Evolutionary conservation across 345 rosid genomes (phyloP).

Genomic region (Populus pruinosa): DNA sequence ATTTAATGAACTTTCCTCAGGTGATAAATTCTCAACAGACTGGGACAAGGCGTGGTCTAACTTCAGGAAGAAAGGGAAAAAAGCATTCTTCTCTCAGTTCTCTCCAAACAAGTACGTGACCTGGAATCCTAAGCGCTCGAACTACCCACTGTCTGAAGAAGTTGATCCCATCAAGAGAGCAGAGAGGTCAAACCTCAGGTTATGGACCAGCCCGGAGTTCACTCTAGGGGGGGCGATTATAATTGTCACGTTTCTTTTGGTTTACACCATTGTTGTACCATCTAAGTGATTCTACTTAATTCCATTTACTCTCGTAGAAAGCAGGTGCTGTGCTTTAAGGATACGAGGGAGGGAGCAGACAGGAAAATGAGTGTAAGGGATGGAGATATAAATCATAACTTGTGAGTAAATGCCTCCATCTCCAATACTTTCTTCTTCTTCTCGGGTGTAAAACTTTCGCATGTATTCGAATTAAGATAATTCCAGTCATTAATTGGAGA

Average conservation of each 20-base stretch:
- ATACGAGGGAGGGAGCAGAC: neutral
- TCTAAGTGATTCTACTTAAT: conserved; percentile 40
- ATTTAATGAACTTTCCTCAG: conserved; percentile 31
- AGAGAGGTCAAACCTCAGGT: conserved; percentile 75
- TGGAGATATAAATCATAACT: neutral
- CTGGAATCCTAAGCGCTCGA: conserved; percentile 79
- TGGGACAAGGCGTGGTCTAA: conserved; percentile 95
- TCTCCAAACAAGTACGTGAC: conserved; percentile 76
- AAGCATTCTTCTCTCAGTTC: conserved; percentile 52
- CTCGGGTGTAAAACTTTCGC: too few species aligned
- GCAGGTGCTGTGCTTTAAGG: neutral
- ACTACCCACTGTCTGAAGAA: conserved; percentile 79
- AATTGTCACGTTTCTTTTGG: conserved; percentile 62
- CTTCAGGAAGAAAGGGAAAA: conserved; percentile 81
- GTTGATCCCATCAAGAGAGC: conserved; percentile 90
- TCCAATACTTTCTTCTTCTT: neutral
- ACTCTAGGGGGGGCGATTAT: conserved; percentile 67
- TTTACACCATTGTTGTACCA: conserved; percentile 81
- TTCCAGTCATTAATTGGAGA: too few species aligned
- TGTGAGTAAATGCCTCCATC: too few species aligned
- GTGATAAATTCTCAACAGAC: conserved; percentile 66
- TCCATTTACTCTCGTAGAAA: neutral
- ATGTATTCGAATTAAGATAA: too few species aligned
- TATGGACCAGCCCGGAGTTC: conserved; percentile 83
- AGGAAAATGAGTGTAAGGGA: neutral